Evolutionary conservation across 441 rosid genomes (phyloP), one percentile per base, ranked within the genome.

Genomic region (Corymbia citriodora): DNA sequence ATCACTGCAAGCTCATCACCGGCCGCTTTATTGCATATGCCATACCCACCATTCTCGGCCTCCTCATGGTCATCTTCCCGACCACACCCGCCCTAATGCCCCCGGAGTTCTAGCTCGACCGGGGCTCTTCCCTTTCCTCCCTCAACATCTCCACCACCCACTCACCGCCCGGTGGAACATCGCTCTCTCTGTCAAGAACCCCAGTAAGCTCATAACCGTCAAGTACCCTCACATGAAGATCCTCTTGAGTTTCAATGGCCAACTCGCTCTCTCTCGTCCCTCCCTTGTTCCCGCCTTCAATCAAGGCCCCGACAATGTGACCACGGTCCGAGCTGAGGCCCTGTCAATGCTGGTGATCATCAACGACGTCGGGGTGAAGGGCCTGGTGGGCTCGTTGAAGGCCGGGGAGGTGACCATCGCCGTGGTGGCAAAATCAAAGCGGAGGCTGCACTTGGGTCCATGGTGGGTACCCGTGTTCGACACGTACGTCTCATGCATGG

Each of bases 31-130:
- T n/a, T 4, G 6, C 0, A 8, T 65, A 7, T 15, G 18, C 36
- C 10, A n/a, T 65, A 3, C 74, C 72, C 19, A 2, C 5, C 3
- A 0, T 7, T 65, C 74, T 65, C 10, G 36, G 10, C 36, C 2
- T 65, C 36, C 0, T 11, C 27, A 36, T 36, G 82, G 82, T 72
- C 82, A 72, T 19, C 49, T 72, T 72, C 14, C 2, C 36, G 2
- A 29, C 1, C 0, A 72, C 36, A 19, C 49, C 82, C 0, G 29
- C 82, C 0, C 0, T 72, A 10, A 36, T 72, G 49, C 27, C 49
- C 0, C 82, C 49, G 2, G 82, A 10, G 82, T 72, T 72, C 2
- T 0, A 14, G 14, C 82, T 72, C 0, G 15, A 19, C 49, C 2
- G 0, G 82, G 4, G 48, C 82, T 72, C 82, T 19, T 72, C 82